Percentiles rank a stretch among this genome's conserved stretches.
Evolutionary conservation across 345 rosid species (phyloP).

Genomic region (Mercurialis annua): DNA sequence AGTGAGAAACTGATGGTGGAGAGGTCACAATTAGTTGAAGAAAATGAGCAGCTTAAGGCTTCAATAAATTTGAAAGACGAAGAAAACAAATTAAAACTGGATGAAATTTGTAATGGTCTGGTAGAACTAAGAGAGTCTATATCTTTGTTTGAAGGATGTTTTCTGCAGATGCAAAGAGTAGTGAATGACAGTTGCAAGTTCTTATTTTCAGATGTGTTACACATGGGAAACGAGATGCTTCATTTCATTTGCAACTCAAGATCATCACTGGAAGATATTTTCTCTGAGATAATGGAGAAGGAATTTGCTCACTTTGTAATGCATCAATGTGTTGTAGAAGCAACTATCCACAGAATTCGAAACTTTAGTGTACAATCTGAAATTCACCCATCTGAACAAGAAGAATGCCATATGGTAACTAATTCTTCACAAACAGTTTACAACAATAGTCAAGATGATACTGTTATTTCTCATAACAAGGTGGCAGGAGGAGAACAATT

Average conservation of each 20-base stretch:
- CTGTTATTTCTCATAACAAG: constrained; percentile 18
- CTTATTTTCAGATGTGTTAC: constrained; percentile 42
- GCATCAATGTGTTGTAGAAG: constrained; percentile 48
- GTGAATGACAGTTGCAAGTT: constrained; percentile 48
- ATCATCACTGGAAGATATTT: constrained; percentile 52
- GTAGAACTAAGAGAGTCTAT: constrained; percentile 46
- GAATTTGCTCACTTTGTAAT: constrained; percentile 46
- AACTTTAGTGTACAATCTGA: constrained; percentile 25
- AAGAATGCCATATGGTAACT: constrained; percentile 17
- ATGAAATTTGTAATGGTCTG: constrained; percentile 36
- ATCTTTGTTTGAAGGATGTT: constrained; percentile 54
- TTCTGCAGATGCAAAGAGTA: constrained; percentile 56
- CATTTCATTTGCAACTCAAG: constrained; percentile 39
- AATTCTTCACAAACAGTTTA: constrained; percentile 15
- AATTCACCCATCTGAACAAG: constrained; percentile 22
- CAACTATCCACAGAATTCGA: constrained; percentile 31
- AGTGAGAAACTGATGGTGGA: constrained; percentile 50
- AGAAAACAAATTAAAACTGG: constrained; percentile 50
- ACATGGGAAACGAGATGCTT: constrained; percentile 46
- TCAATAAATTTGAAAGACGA: constrained; percentile 43
- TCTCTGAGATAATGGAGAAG: constrained; percentile 51
- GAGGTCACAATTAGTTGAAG: constrained; percentile 44
- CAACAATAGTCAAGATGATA: constrained; percentile 19
- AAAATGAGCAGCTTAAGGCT: constrained; percentile 58
- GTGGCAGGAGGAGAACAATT: constrained; percentile 23